A percentile compares a stretch with the other conserved stretches of the same genome.
These are phyloP conservation scores for Colletotrichum sp. DNA, from an alignment of 2,329 filamentous ascomycete genomes.

Conservation along the genomic window DNA sequence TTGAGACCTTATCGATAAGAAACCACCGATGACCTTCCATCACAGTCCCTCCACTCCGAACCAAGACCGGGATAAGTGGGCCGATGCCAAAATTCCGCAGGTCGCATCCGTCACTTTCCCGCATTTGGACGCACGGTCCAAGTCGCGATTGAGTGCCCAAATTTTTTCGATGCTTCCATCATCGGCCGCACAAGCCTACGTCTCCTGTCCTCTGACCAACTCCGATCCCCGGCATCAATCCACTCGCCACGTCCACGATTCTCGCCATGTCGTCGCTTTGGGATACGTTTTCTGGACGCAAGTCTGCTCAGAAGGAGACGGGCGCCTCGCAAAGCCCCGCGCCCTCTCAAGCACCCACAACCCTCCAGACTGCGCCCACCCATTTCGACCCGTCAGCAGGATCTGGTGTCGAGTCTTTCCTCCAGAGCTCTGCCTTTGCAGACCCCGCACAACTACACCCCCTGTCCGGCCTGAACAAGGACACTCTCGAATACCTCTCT, in stretches of 20 bases:
- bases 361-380: constrained; percentile 57
- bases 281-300: constrained; percentile 67
- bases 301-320: constrained; percentile 46
- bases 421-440: constrained; percentile 76
- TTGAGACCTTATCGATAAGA: background rate
- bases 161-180: constrained; percentile 25
- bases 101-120: constrained; percentile 9
- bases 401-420: constrained; percentile 86
- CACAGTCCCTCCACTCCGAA: background rate
- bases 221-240: constrained; percentile 12
- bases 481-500: constrained; percentile 91
- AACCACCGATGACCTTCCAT: background rate
- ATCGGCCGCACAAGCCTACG: constrained; percentile 16
- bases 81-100: background rate
- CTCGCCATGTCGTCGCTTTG: constrained; percentile 62
- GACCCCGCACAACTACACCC: constrained; percentile 92
- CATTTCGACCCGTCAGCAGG: constrained; percentile 75
- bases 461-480: constrained; percentile 89
- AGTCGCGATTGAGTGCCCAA: constrained; percentile 24
- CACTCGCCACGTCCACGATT: constrained; percentile 7
- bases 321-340: constrained; percentile 29
- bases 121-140: constrained; percentile 19
- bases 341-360: constrained; percentile 49
- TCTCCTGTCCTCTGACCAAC: constrained; percentile 2
- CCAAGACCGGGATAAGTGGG: constrained; percentile 12